Evolutionary conservation across 805 yeast species (phyloP), one percentile per base, ranked within the genome.

Genomic region (Priceomyces medius): DNA sequence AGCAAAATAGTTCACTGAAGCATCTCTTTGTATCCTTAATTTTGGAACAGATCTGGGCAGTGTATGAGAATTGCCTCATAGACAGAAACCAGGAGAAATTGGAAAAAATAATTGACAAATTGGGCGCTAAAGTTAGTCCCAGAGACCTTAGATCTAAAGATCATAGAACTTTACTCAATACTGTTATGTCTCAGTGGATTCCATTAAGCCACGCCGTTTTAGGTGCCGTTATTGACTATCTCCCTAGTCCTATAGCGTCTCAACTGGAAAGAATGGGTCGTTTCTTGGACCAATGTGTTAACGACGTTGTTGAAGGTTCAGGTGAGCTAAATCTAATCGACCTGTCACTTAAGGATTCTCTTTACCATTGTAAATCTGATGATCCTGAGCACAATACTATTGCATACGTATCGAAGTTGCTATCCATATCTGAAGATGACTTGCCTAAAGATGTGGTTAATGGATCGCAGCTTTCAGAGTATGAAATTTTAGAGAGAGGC

Each of bases 161-260:
- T 55, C 71, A 80, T 35, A 82, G 80, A 46, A 71, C 68, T 41
- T 62, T 88, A 34, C 59, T 89, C 14, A 76, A 73, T 41, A 70
- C 80, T 6, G 76, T 93, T 3, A 80, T 91, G 79, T 80, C 88
- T 1, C 97, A 91, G 57, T 93, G 99, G 97, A 68, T 93, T 17
- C 98, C 99, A 0, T 79, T 93, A 3, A 85, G 97, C 18, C 83
- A 86, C 28, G 87, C 98, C 0, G 77, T 91, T 7, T 65, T 93
- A 20, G 73, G 93, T 7, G 81, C 95, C 1, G 95, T 91, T 3
- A 83, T 90, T 23, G 93, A 88, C 44, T 79, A 80, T 46, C 61
- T 93, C 36, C 97, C 97, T 0, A 85, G 95, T 6, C 99, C 99
- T 1, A 53, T 74, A 4, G 68, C 58, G 1, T 86, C 97, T 0